phyloP scores from a whole-genome alignment of 306 rosid genomes.

The Calophaca sinica region DNA sequence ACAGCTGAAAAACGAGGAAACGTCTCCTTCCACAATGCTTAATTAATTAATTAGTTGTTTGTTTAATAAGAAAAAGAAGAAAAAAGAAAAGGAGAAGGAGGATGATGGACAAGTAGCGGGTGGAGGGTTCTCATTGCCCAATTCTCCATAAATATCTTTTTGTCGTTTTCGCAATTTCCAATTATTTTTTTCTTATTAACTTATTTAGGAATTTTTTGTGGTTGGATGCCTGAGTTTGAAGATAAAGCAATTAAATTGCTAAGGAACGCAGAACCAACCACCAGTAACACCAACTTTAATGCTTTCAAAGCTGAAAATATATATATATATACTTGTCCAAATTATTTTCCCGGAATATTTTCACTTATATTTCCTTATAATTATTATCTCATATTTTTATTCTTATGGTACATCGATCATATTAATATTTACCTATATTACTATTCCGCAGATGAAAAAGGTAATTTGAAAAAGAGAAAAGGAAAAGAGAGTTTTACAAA shows the following conservation, averaged over 20 bases:
- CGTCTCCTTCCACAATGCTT: conserved; percentile 86
- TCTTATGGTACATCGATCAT: no score
- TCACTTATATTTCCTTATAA: conserved; percentile 7
- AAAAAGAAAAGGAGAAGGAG: neutral
- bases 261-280: conserved; percentile 77
- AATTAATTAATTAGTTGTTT: conserved; percentile 39
- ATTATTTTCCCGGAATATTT: conserved; percentile 3
- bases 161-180: conserved; percentile 80
- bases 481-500: conserved; percentile 41
- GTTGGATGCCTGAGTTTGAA: conserved; percentile 83
- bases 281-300: conserved; percentile 76
- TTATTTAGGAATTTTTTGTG: conserved; percentile 67
- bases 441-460: conserved; percentile 29
- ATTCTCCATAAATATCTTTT: conserved; percentile 85
- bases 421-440: conserved; percentile 21
- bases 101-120: conserved; percentile 58
- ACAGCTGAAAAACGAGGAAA: conserved; percentile 96
- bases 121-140: conserved; percentile 72
- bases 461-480: conserved; percentile 36
- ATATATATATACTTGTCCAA: conserved; percentile 20
- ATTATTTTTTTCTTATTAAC: conserved; percentile 44
- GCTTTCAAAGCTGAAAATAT: conserved; percentile 48
- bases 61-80: conserved; percentile 25
- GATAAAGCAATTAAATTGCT: conserved; percentile 85
- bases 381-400: conserved; percentile 7